Percentiles rank a stretch among this genome's conserved stretches.
phyloP scores from a whole-genome alignment of 1,284 basidiomycete genomes.

The Leucoagaricus sp. region DNA sequence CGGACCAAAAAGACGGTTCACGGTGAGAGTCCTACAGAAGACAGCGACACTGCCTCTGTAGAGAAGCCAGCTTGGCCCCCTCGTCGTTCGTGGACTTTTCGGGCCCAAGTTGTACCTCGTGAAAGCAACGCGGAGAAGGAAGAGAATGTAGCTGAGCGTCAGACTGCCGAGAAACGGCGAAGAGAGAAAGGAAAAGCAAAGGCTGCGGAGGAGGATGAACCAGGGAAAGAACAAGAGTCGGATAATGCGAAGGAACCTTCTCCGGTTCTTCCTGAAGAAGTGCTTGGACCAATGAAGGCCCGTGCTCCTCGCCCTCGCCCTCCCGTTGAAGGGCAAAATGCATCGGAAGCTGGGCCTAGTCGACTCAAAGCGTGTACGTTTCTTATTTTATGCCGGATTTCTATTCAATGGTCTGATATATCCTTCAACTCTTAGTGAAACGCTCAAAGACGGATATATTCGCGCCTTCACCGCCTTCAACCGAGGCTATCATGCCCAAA shows the following conservation, averaged over 20 bases:
- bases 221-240: neutral
- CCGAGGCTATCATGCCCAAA: neutral
- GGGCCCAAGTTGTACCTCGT: neutral
- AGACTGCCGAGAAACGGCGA: neutral
- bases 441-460: slow-evolving; percentile 8
- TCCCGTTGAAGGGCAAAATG: neutral
- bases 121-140: neutral
- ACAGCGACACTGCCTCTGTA: neutral
- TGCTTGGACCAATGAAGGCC: neutral
- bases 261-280: neutral
- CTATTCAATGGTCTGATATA: neutral
- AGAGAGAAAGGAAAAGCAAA: slow-evolving; percentile 9
- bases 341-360: slow-evolving; percentile 1
- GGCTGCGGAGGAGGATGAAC: neutral
- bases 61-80: slow-evolving; percentile 3
- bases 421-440: neutral
- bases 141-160: neutral
- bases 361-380: neutral
- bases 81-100: neutral
- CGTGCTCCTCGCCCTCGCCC: neutral
- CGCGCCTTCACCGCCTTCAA: neutral
- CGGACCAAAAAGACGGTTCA: neutral
- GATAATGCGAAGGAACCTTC: neutral
- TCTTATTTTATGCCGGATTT: neutral
- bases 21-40: neutral